phyloP scores from a whole-genome alignment of 805 yeast species.

The Metschnikowia picachoensis region DNA sequence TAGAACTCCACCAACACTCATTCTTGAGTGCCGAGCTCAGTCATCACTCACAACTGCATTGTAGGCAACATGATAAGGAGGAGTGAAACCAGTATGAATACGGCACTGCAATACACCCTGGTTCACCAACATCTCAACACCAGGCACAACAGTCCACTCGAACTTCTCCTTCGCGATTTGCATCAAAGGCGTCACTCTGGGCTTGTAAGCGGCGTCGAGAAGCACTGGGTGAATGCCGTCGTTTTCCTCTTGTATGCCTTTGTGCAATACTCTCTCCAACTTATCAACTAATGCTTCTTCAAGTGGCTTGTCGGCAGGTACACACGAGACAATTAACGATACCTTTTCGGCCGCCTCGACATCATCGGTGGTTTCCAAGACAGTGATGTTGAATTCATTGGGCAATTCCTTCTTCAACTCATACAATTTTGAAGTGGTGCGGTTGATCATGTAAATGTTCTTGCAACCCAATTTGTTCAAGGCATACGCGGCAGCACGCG shows the following conservation, averaged over 20 bases:
- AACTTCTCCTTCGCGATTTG: conserved; percentile 56
- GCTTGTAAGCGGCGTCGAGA: conserved; percentile 94
- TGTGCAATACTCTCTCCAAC: conserved; percentile 45
- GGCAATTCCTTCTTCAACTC: conserved; percentile 63
- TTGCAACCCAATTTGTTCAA: conserved; percentile 72
- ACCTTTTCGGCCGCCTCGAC: conserved; percentile 44
- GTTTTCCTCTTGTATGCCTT: conserved; percentile 28
- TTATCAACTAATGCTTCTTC: conserved; percentile 47
- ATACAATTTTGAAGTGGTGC: conserved; percentile 64
- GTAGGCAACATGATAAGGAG: conserved; percentile 61
- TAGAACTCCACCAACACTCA: too few species aligned
- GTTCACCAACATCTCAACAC: conserved; percentile 85
- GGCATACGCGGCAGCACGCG: conserved; percentile 92
- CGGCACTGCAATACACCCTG: conserved; percentile 90
- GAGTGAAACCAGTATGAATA: conserved; percentile 63
- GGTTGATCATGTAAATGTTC: conserved; percentile 73
- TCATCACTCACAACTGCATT: conserved; percentile 48
- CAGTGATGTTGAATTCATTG: conserved; percentile 50
- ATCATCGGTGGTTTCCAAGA: conserved; percentile 49
- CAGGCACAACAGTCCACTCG: conserved; percentile 83
- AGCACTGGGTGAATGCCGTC: conserved; percentile 50
- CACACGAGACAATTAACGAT: conserved; percentile 67
- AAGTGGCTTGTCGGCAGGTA: conserved; percentile 77
- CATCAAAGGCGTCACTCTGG: conserved; percentile 84
- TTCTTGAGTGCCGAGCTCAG: background rate